Evolutionary conservation across 1,139 yeast species (phyloP).

Genomic region (Torulaspora pretoriensis): DNA sequence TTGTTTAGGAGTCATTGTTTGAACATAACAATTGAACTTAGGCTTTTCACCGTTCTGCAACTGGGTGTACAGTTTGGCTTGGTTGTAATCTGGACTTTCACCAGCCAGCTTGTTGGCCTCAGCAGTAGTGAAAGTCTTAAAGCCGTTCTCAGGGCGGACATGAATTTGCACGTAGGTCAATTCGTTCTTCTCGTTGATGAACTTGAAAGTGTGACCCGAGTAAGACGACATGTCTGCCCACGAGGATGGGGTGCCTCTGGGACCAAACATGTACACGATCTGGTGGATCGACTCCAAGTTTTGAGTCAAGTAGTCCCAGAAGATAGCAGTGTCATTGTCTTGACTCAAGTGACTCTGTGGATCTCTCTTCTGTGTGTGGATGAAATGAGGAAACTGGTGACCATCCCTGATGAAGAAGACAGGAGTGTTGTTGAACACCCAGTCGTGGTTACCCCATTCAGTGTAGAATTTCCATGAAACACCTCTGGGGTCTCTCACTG

Average conservation of each 20-base stretch:
- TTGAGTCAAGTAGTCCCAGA: conserved; percentile 65
- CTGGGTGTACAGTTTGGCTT: conserved; percentile 52
- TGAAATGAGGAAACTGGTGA: conserved; percentile 80
- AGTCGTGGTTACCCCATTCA: conserved; percentile 83
- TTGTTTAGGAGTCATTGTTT: conserved; percentile 68
- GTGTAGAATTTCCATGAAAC: conserved; percentile 80
- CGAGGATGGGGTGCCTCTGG: conserved; percentile 68
- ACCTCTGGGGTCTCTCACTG: conserved; percentile 90
- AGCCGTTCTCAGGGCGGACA: conserved; percentile 58
- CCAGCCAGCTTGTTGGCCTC: conserved; percentile 57
- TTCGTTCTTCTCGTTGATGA: conserved; percentile 60
- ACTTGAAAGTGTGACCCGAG: conserved; percentile 74
- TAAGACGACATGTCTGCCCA: conserved; percentile 68
- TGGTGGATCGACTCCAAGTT: conserved; percentile 65
- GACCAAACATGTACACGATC: conserved; percentile 59
- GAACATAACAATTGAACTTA: conserved; percentile 62
- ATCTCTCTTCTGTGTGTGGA: conserved; percentile 81
- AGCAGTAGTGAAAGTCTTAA: conserved; percentile 51
- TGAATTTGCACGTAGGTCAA: conserved; percentile 68
- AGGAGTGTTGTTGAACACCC: conserved; percentile 88
- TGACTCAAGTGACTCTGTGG: conserved; percentile 49
- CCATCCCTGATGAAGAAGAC: conserved; percentile 85
- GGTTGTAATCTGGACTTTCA: conserved; percentile 59
- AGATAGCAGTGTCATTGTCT: conserved; percentile 46
- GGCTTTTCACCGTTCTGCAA: conserved; percentile 60